Conservation (phyloP, 1,284 basidiomycete species). For the Ganoderma sp. region DNA sequence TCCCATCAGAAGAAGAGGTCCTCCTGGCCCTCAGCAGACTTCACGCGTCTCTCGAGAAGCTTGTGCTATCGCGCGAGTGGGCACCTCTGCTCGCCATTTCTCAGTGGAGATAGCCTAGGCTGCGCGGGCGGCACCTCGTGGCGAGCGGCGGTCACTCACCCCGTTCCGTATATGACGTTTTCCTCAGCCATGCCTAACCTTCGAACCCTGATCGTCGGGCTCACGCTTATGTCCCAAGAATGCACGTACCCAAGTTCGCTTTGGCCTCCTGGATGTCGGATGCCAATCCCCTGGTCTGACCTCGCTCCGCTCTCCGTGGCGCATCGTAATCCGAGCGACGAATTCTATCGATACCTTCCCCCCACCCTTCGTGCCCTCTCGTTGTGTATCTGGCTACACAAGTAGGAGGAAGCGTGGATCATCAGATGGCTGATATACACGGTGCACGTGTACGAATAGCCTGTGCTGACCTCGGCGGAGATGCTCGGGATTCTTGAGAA, state of each 20-base stretch:
- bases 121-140: background rate
- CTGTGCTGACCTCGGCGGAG: background rate
- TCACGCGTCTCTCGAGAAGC: background rate
- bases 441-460: background rate
- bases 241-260: background rate
- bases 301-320: too few species aligned
- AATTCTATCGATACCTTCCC: background rate
- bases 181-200: background rate
- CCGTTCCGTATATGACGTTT: background rate
- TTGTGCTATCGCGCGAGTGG: background rate
- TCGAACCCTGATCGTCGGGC: background rate
- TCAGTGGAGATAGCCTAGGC: background rate
- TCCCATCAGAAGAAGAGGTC: background rate
- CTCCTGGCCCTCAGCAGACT: background rate
- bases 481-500: background rate
- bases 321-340: too few species aligned
- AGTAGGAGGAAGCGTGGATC: background rate
- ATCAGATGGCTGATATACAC: background rate
- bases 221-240: background rate
- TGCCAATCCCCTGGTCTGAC: background rate
- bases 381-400: background rate
- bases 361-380: background rate
- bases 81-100: background rate
- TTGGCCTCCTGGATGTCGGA: background rate
- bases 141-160: background rate